Evolutionary conservation across 805 yeast species (phyloP).

Genomic region (Schwanniomyces sp.): DNA sequence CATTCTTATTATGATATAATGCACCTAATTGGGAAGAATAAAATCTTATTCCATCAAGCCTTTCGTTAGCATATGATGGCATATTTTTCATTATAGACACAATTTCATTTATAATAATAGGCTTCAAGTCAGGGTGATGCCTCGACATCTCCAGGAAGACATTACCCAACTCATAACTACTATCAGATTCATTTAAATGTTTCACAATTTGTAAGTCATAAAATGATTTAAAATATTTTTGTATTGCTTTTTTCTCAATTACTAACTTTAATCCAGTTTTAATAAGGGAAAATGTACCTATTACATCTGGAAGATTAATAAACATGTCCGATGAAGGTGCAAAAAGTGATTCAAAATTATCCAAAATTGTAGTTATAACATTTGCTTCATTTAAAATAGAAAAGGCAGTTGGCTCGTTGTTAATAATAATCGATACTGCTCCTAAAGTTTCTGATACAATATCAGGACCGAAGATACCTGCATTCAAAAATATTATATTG

Average conservation of each 20-base stretch:
- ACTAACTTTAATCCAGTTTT: constrained; percentile 67
- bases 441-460: constrained; percentile 61
- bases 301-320: constrained; percentile 64
- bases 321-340: constrained; percentile 60
- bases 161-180: constrained; percentile 57
- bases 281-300: constrained; percentile 83
- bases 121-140: constrained; percentile 76
- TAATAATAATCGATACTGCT: constrained; percentile 68
- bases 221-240: constrained; percentile 51
- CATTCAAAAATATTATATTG: constrained; percentile 56
- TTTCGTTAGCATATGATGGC: constrained; percentile 33
- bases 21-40: constrained; percentile 41
- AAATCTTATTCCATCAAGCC: constrained; percentile 42
- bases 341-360: constrained; percentile 55
- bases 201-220: constrained; percentile 49
- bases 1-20: constrained; percentile 42
- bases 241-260: constrained; percentile 36
- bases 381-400: constrained; percentile 74
- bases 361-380: constrained; percentile 63
- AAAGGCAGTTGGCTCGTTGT: constrained; percentile 89
- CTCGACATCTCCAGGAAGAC: constrained; percentile 78
- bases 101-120: constrained; percentile 52
- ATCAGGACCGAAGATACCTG: constrained; percentile 64
- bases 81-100: constrained; percentile 44
- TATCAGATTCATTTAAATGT: constrained; percentile 49